Conservation (phyloP, 495 filamentous ascomycete species). For the Tuber microsphaerosporum region DNA sequence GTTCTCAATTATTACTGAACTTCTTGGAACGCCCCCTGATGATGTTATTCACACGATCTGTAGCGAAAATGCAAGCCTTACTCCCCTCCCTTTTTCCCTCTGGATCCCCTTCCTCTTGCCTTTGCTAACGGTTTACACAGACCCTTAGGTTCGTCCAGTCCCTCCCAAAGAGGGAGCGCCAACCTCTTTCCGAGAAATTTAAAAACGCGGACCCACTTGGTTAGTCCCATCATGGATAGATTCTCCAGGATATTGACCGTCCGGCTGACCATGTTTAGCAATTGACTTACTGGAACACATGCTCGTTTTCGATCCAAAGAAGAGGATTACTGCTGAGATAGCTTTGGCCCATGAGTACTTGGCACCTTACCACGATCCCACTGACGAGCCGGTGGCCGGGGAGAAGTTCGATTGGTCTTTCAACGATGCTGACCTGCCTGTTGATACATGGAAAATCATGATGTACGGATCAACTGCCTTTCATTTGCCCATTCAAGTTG, state of each 20-base stretch:
- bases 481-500: neutral
- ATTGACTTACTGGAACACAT: constrained; percentile 91
- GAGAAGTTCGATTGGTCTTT: constrained; percentile 99
- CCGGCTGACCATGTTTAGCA: constrained; percentile 49
- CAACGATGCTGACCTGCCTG: constrained; percentile 93
- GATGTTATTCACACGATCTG: constrained; percentile 98
- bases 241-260: neutral
- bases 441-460: constrained; percentile 99
- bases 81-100: constrained; percentile 19
- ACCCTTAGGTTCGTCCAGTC: constrained; percentile 96
- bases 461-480: constrained; percentile 57
- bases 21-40: constrained; percentile 93
- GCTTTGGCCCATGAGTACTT: constrained; percentile 89
- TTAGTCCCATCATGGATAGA: constrained; percentile 43
- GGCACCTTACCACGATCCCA: constrained; percentile 91
- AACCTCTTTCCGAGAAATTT: constrained; percentile 86
- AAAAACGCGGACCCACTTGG: constrained; percentile 89
- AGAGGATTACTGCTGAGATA: constrained; percentile 74
- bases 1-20: constrained; percentile 98
- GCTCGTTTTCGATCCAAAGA: constrained; percentile 95
- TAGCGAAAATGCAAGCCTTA: constrained; percentile 77
- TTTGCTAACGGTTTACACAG: constrained; percentile 46
- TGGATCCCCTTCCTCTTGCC: constrained; percentile 5
- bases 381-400: constrained; percentile 87
- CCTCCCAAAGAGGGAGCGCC: constrained; percentile 87